Percentiles rank a stretch among this genome's conserved stretches.
These are phyloP conservation scores for Fusarium equiseti DNA, from an alignment of 2,329 filamentous ascomycete species.

Conservation along the genomic window DNA sequence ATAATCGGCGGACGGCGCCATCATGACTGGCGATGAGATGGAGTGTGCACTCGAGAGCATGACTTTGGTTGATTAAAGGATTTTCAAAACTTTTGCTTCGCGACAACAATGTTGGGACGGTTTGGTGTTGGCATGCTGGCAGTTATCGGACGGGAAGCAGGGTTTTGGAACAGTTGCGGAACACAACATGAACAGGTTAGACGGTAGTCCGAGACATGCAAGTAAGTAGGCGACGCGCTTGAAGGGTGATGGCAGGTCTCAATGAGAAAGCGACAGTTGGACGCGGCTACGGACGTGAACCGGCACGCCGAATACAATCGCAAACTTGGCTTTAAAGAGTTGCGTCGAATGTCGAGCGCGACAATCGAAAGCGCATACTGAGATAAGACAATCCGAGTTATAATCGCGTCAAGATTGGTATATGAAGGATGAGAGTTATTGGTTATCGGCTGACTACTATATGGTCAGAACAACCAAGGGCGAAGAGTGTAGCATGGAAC, in stretches of 20 bases:
- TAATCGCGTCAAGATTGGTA: constrained; percentile 11
- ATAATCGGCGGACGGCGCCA: constrained; percentile 49
- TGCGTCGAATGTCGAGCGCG: constrained; percentile 35
- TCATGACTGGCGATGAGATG: constrained; percentile 51
- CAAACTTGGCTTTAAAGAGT: constrained; percentile 40
- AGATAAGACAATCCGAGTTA: constrained; percentile 23
- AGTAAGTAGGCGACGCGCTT: constrained; percentile 37
- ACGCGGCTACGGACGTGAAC: constrained; percentile 37
- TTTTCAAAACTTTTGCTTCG: constrained; percentile 39
- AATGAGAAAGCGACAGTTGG: constrained; percentile 25
- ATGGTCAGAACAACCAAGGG: constrained; percentile 2
- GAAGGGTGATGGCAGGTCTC: constrained; percentile 22
- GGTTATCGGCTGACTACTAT: not conserved
- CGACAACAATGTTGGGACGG: constrained; percentile 38
- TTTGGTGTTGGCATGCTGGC: constrained; percentile 46
- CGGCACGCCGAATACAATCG: constrained; percentile 35
- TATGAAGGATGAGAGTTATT: not conserved
- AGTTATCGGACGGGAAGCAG: constrained; percentile 31
- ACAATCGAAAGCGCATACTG: constrained; percentile 40
- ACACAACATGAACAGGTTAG: constrained; percentile 39
- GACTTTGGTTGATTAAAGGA: constrained; percentile 24
- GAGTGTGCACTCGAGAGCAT: constrained; percentile 48
- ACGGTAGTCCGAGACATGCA: constrained; percentile 42
- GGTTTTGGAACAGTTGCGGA: constrained; percentile 34
- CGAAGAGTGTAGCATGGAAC: constrained; percentile 15